Conservation (phyloP, 208 protist species). For the Crithidia bombi region DNA sequence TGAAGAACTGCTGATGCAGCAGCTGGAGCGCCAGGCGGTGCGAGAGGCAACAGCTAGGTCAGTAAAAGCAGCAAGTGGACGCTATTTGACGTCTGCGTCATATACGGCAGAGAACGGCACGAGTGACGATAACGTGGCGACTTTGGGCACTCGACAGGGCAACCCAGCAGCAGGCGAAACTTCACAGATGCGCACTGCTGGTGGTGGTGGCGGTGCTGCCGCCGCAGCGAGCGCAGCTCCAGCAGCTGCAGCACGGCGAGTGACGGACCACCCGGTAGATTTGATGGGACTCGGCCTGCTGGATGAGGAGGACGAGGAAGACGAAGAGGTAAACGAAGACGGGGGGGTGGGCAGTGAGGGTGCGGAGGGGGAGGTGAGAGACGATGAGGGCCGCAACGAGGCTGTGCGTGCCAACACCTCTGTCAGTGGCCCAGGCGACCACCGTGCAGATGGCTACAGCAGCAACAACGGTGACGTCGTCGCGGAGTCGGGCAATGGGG, state of each 20-base stretch:
- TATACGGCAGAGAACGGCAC: too few species aligned
- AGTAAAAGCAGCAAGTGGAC: background rate
- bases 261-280: conserved; percentile 3
- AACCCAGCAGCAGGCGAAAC: background rate
- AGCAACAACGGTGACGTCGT: conserved; percentile 6
- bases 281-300: conserved; percentile 31
- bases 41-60: background rate
- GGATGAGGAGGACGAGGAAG: conserved; percentile 36
- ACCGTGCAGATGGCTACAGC: background rate
- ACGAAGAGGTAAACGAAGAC: conserved; percentile 34
- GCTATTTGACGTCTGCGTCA: background rate
- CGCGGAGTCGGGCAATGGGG: background rate
- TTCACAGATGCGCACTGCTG: background rate
- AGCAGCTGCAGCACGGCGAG: background rate
- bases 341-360: background rate
- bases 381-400: background rate
- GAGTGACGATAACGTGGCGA: background rate
- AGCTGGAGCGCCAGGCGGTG: conserved; percentile 22
- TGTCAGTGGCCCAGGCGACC: background rate
- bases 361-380: background rate
- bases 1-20: conserved; percentile 16
- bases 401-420: background rate
- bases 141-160: too few species aligned
- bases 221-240: background rate
- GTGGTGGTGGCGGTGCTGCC: background rate